Conservation (phyloP, 2,329 filamentous ascomycete genomes). For the Madurella fahalii region DNA sequence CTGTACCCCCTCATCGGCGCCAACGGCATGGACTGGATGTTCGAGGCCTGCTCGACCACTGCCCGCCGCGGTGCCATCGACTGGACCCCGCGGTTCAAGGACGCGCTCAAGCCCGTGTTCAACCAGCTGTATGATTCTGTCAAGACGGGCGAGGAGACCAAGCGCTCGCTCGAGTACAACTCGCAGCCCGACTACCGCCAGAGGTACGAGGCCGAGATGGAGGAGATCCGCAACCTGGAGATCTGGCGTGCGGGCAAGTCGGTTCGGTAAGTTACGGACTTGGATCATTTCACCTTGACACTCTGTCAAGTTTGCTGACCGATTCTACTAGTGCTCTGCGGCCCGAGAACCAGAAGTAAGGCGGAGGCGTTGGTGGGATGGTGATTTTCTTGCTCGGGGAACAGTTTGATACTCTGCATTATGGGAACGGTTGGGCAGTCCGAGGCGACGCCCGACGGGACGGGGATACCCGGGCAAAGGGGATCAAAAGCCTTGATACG, state of each 20-base stretch:
- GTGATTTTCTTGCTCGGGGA: slow-evolving; percentile 19
- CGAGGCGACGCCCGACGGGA: slow-evolving; percentile 8
- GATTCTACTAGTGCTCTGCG: slow-evolving; percentile 58
- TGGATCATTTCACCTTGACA: slow-evolving; percentile 2
- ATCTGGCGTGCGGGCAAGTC: slow-evolving; percentile 99
- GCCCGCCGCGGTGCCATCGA: slow-evolving; percentile 97
- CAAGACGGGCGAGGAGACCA: slow-evolving; percentile 85
- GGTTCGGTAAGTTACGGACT: slow-evolving; percentile 61
- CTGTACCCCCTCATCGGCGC: slow-evolving; percentile 96
- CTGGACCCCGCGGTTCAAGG: slow-evolving; percentile 97
- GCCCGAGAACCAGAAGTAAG: slow-evolving; percentile 80
- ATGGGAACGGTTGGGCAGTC: slow-evolving; percentile 12
- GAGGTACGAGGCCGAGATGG: slow-evolving; percentile 96
- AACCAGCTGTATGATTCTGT: slow-evolving; percentile 95
- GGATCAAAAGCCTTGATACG: slow-evolving; percentile 21
- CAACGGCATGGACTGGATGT: slow-evolving; percentile 99
- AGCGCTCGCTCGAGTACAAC: slow-evolving; percentile 97
- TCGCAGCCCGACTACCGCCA: slow-evolving; percentile 91
- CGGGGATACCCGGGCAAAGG: slow-evolving; percentile 22
- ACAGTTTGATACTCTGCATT: slow-evolving; percentile 21
- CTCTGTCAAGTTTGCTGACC: background rate
- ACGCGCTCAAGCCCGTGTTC: slow-evolving; percentile 97
- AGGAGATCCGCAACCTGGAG: slow-evolving; percentile 96
- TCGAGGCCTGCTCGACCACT: slow-evolving; percentile 98
- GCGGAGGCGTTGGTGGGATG: slow-evolving; percentile 11